phyloP scores from a whole-genome alignment of 345 rosid species.

The Populus ilicifolia region DNA sequence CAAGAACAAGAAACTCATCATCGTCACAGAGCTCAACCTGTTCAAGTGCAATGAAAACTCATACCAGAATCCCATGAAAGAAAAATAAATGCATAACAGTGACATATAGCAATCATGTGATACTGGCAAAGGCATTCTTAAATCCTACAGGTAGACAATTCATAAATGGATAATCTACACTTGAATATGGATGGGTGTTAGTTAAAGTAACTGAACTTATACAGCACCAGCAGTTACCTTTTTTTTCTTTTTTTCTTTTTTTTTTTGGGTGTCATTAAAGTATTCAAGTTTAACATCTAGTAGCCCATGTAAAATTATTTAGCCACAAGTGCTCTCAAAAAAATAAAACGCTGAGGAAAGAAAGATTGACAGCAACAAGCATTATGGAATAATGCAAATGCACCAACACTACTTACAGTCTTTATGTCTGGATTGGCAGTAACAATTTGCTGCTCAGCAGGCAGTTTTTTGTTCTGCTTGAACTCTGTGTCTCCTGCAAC shows the following conservation, averaged over 20 bases:
- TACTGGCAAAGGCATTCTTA: neutral
- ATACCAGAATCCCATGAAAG: neutral
- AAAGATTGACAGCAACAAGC: neutral
- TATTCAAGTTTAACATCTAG: neutral
- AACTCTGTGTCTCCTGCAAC: conserved; percentile 84
- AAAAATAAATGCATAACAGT: neutral
- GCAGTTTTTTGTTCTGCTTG: conserved; percentile 73
- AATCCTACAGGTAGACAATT: neutral
- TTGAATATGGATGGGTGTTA: neutral
- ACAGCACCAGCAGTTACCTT: neutral
- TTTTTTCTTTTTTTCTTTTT: no score
- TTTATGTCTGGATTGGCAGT: conserved; percentile 84
- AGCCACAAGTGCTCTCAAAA: neutral
- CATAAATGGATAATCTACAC: neutral
- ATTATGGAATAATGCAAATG: neutral
- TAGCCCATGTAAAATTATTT: neutral
- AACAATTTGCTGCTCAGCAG: conserved; percentile 77
- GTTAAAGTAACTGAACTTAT: no score
- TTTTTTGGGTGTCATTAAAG: no score
- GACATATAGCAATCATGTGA: neutral
- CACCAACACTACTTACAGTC: conserved; percentile 35
- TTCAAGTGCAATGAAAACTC: neutral
- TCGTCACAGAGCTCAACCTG: conserved; percentile 94
- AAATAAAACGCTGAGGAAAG: neutral
- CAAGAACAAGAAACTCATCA: conserved; percentile 86